phyloP scores from a whole-genome alignment of 805 yeast genomes.

The Lipomyces yamadae region DNA sequence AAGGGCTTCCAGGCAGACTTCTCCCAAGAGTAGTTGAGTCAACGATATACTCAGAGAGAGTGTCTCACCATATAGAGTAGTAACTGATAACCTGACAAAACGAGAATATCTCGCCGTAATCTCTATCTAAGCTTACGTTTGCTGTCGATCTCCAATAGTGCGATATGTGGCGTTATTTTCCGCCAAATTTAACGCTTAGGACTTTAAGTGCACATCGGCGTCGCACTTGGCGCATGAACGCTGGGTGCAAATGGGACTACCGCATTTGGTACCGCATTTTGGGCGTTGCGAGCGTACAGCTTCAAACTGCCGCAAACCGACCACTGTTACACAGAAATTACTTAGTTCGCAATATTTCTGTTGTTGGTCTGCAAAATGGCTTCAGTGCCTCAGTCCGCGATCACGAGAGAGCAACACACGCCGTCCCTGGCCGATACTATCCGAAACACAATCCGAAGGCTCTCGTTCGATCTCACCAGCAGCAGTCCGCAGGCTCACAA shows the following conservation, averaged over 20 bases:
- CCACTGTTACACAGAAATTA: neutral
- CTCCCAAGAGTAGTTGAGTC: no score
- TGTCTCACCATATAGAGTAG: no score
- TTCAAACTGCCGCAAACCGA: neutral
- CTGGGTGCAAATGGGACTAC: neutral
- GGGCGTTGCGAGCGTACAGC: no score
- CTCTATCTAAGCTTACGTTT: neutral
- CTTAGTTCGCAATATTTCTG: neutral
- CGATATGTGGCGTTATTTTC: neutral
- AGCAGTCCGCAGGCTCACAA: conserved; percentile 2
- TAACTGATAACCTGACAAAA: no score
- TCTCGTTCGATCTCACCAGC: conserved; percentile 29
- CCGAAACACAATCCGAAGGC: conserved; percentile 36
- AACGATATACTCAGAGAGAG: no score
- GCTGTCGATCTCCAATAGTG: no score
- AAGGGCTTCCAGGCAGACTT: no score
- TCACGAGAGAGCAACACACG: conserved; percentile 6
- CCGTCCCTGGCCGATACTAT: conserved; percentile 32
- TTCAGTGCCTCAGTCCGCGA: neutral
- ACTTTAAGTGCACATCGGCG: neutral
- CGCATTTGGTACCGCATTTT: neutral
- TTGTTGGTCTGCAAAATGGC: neutral
- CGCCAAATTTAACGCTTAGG: neutral
- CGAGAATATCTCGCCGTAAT: neutral
- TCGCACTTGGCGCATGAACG: neutral